A percentile compares a stretch with the other conserved stretches of the same genome.
phyloP scores from a whole-genome alignment of 148 eudicot genomes.

The Camellia sinensis region DNA sequence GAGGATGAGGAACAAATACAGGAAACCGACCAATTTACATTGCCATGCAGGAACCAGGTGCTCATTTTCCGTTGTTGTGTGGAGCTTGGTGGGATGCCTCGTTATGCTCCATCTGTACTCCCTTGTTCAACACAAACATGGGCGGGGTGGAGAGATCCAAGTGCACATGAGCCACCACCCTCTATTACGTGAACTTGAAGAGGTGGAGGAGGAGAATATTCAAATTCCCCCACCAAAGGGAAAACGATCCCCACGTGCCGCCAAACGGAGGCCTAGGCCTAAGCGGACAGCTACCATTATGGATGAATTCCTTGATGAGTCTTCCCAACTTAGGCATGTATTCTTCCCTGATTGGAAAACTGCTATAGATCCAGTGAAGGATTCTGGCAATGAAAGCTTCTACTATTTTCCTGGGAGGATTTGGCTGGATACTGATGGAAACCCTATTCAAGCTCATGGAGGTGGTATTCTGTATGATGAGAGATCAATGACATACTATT shows the following conservation, averaged over 20 bases:
- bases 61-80: constrained; percentile 44
- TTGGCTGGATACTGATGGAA: constrained; percentile 93
- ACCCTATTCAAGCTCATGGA: constrained; percentile 99
- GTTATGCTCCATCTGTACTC: constrained; percentile 62
- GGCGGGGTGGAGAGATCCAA: constrained; percentile 28
- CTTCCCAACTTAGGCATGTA: constrained; percentile 73
- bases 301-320: constrained; percentile 91
- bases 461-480: constrained; percentile 89
- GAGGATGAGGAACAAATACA: constrained; percentile 87
- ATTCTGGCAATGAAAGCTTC: constrained; percentile 53
- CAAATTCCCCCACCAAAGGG: constrained; percentile 76
- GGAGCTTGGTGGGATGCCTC: constrained; percentile 63
- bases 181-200: constrained; percentile 58
- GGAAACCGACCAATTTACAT: constrained; percentile 81
- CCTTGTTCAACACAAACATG: constrained; percentile 40
- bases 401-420: constrained; percentile 80
- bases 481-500: constrained; percentile 58
- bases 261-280: constrained; percentile 82
- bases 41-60: constrained; percentile 88
- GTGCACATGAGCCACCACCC: constrained; percentile 28
- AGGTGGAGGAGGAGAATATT: constrained; percentile 80
- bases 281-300: constrained; percentile 57
- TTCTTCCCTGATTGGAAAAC: constrained; percentile 74
- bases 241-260: constrained; percentile 89
- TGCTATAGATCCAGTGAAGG: constrained; percentile 69